These are phyloP conservation scores for Ophiorrhiza pumila DNA, from an alignment of 257 asterid genomes.

Conservation along the genomic window DNA sequence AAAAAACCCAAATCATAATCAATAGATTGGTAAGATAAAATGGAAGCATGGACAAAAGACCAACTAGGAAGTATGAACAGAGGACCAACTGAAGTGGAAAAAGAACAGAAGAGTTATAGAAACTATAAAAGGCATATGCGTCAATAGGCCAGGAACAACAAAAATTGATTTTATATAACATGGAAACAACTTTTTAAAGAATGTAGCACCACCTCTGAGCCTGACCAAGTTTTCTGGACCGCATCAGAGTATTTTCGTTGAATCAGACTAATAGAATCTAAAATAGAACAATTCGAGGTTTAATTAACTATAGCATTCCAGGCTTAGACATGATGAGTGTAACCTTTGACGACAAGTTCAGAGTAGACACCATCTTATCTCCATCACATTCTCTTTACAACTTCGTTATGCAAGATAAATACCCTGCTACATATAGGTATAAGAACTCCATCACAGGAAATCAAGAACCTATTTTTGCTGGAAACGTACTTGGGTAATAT, in stretches of 20 bases:
- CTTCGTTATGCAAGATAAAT: no score
- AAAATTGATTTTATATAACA: no score
- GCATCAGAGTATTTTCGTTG: neutral
- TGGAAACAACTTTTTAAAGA: no score
- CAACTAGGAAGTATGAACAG: neutral
- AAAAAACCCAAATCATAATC: slow-evolving; percentile 3
- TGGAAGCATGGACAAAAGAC: neutral
- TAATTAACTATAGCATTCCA: neutral
- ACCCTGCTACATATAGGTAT: no score
- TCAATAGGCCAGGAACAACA: neutral
- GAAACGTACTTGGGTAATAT: neutral
- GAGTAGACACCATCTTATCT: no score
- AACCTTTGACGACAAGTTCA: no score
- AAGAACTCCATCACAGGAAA: neutral
- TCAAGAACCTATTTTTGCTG: neutral
- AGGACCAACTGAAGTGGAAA: neutral
- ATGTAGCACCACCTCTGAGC: neutral
- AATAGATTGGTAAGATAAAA: slow-evolving; percentile 1
- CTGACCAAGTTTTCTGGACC: neutral
- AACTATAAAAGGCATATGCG: neutral
- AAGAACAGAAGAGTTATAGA: neutral
- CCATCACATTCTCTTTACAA: no score
- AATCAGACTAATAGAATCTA: neutral
- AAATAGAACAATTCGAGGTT: neutral
- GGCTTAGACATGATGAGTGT: neutral